Evolutionary conservation across 108 stramenopile species (phyloP), one percentile per base, ranked within the genome.

Genomic region (Pelagomonas calceolata): DNA sequence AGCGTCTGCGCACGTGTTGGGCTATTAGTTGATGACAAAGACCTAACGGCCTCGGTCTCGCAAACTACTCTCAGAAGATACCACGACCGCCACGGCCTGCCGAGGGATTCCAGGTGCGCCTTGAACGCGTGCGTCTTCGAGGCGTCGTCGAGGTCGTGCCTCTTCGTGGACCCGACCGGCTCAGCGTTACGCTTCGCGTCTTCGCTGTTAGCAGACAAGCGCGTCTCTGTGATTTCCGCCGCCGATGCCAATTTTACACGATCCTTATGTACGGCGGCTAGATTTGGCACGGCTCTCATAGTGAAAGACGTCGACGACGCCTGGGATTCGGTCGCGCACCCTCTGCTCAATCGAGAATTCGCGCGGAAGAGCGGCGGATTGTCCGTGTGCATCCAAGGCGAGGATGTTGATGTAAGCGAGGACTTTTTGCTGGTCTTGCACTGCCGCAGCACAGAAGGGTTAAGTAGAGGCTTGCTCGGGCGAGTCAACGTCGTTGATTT

Each of bases 111-210:
- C 33, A 77, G 97, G 17, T 94, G 91, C 78, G 80, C 93, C 33
- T 95, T 97, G 78, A 99, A 99, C 71, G 96, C 94, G 18, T 90
- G 95, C 29, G 92, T 98, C 68, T 75, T 99, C 29, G 91, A 93
- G 67, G 79, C 90, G 43, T 91, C 83, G 60, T 82, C 85, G 36
- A 87, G 98, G 16, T 97, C 94, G 75, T 95, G 96, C 14, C 87
- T 97, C n/a, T 84, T 98, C 44, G 90, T 99, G 64, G 98, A 99
- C 75, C 98, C 98, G n/a, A 89, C 95, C 17, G 98, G 98, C 18
- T 81, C 91, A 72, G 96, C 98, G 0, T 88, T 81, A 68, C 74
- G 70, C 30, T 99, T 94, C 77, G 68, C 96, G 33, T 90, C 93
- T 90, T 86, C 88, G 39, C 93, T 92, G 73, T 89, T 82, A 75